Evolutionary conservation across 2,329 filamentous ascomycete species (phyloP).

Genomic region (Botrytis fragariae): DNA sequence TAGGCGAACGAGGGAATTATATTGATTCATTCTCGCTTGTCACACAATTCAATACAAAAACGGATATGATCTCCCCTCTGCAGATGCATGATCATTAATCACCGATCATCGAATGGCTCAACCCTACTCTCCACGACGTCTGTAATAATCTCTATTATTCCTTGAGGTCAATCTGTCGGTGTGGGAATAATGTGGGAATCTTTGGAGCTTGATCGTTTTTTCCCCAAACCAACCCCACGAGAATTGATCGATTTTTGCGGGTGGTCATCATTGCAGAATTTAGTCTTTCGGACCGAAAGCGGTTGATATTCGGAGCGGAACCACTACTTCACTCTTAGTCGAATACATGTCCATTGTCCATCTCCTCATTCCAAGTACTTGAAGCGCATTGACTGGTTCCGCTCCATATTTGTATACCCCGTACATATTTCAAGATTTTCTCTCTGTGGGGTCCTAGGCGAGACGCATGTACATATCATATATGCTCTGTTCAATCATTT

Average conservation of each 20-base stretch:
- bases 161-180: background rate
- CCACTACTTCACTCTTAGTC: background rate
- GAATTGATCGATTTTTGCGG: background rate
- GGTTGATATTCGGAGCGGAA: conserved; percentile 4
- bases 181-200: background rate
- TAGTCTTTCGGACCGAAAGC: background rate
- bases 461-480: background rate
- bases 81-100: background rate
- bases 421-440: background rate
- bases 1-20: conserved; percentile 34
- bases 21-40: conserved; percentile 23
- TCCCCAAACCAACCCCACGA: background rate
- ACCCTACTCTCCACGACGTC: background rate
- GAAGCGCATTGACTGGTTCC: background rate
- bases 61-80: conserved; percentile 1
- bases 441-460: background rate
- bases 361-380: background rate
- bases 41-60: background rate
- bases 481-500: background rate
- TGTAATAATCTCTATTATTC: background rate
- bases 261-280: background rate
- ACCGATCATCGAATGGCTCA: background rate
- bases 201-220: background rate
- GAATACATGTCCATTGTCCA: background rate
- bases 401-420: background rate